Evolutionary conservation across 2,329 filamentous ascomycete genomes (phyloP).

Genomic region (Trichoderma atrobrunneum): DNA sequence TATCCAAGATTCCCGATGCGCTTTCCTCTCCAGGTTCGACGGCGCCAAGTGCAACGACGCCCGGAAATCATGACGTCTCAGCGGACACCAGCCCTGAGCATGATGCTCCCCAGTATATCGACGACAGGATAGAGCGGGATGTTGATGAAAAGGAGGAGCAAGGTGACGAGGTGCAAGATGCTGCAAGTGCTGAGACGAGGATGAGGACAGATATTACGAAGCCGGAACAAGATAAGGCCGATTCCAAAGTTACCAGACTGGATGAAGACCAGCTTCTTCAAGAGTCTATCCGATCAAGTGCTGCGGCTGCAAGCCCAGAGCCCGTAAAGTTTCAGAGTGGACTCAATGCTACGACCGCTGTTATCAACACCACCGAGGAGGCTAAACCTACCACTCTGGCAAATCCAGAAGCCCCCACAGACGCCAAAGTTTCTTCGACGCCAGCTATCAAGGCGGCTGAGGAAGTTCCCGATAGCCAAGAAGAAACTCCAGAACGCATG

Average conservation of each 20-base stretch:
- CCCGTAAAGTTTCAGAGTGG: conserved; percentile 4
- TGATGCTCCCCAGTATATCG: conserved; percentile 57
- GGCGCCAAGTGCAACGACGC: conserved; percentile 70
- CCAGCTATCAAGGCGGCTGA: conserved; percentile 28
- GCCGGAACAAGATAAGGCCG: neutral
- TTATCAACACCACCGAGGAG: conserved; percentile 12
- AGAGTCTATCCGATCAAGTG: conserved; percentile 39
- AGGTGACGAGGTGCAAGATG: conserved; percentile 25
- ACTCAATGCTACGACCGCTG: conserved; percentile 4
- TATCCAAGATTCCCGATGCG: conserved; percentile 40
- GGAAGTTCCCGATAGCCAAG: conserved; percentile 39
- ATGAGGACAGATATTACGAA: conserved; percentile 25
- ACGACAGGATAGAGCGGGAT: conserved; percentile 27
- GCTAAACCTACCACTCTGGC: neutral
- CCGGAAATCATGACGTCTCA: conserved; percentile 64
- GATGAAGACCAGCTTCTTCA: conserved; percentile 43
- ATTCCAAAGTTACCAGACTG: conserved; percentile 29
- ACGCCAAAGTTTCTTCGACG: neutral
- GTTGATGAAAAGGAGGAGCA: conserved; percentile 40
- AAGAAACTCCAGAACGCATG: conserved; percentile 34
- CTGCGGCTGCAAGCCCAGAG: conserved; percentile 23
- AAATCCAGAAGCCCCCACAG: neutral
- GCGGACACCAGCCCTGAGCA: conserved; percentile 73
- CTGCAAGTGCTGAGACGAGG: neutral
- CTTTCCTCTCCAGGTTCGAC: conserved; percentile 63